Evolutionary conservation across 768 basidiomycete species (phyloP).

Genomic region (Suillus paluster): DNA sequence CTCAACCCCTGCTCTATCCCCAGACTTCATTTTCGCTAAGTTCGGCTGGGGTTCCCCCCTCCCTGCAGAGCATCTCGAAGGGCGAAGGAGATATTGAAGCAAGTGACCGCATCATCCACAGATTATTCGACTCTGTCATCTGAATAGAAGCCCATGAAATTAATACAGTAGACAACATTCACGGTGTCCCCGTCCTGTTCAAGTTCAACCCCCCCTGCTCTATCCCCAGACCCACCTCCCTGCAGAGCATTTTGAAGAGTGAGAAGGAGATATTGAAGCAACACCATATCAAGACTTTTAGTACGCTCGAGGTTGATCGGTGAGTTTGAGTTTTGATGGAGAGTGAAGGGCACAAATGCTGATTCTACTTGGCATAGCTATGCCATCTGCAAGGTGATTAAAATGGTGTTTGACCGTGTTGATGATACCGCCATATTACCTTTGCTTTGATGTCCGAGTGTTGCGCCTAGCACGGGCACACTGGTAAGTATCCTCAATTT

Average conservation of each 20-base stretch:
- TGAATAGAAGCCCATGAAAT: too few relatives aligned
- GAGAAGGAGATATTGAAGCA: constrained; percentile 88
- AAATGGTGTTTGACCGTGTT: constrained; percentile 94
- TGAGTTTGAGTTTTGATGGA: constrained; percentile 51
- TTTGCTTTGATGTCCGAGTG: constrained; percentile 94
- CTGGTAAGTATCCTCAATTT: constrained; percentile 55
- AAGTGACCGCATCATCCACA: too few relatives aligned
- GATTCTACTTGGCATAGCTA: constrained; percentile 44
- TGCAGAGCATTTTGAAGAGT: constrained; percentile 72
- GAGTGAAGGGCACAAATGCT: constrained; percentile 63
- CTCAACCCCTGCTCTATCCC: constrained; percentile 36
- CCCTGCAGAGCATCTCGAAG: constrained; percentile 73
- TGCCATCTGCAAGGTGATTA: constrained; percentile 92
- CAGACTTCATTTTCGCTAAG: constrained; percentile 18
- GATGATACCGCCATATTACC: constrained; percentile 83
- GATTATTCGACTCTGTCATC: too few relatives aligned
- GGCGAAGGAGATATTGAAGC: constrained; percentile 89
- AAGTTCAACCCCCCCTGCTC: too few relatives aligned
- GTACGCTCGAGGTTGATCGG: constrained; percentile 83
- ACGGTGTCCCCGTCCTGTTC: too few relatives aligned
- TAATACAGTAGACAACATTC: too few relatives aligned
- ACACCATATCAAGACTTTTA: constrained; percentile 81
- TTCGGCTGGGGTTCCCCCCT: constrained; percentile 67
- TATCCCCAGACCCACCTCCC: constrained; percentile 66
- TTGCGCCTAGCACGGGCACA: constrained; percentile 71